Conservation (phyloP, 2,329 filamentous ascomycete genomes). For the Fusarium oligoseptatum region DNA sequence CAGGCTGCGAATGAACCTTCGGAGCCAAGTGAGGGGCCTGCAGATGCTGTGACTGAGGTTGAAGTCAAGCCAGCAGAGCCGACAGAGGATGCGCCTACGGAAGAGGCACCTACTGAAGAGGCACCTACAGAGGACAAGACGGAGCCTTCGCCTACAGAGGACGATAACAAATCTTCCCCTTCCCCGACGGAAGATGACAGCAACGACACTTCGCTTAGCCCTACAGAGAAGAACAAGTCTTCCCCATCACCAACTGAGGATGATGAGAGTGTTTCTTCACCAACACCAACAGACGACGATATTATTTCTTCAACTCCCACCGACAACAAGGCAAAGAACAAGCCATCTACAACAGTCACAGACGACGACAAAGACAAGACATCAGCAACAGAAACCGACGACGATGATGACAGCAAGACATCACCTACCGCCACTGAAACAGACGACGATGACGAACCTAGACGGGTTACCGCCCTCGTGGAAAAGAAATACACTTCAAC, state of each 20-base stretch:
- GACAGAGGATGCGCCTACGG: not conserved
- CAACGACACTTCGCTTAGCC: not conserved
- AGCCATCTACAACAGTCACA: not conserved
- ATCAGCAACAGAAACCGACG: not conserved
- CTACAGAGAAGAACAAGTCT: not conserved
- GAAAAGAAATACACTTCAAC: slow-evolving; percentile 31
- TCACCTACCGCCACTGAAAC: not conserved
- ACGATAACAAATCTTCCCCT: not conserved
- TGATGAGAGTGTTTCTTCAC: not conserved
- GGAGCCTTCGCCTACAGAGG: not conserved
- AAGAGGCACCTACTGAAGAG: not conserved
- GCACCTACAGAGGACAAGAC: not conserved
- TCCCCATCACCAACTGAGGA: not conserved
- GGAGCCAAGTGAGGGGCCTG: not conserved
- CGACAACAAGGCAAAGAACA: not conserved
- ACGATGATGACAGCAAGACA: not conserved
- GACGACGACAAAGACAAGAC: not conserved
- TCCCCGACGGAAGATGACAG: not conserved
- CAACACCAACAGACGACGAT: slow-evolving; percentile 5
- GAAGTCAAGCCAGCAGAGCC: not conserved
- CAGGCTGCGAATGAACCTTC: not conserved
- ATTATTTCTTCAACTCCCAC: not conserved
- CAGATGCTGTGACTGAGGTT: not conserved
- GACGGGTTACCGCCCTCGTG: slow-evolving; percentile 24
- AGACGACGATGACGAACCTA: not conserved